Evolutionary conservation across 169 alveolate genomes (phyloP), one percentile per base, ranked within the genome.

Genomic region (Babesia bovis): DNA sequence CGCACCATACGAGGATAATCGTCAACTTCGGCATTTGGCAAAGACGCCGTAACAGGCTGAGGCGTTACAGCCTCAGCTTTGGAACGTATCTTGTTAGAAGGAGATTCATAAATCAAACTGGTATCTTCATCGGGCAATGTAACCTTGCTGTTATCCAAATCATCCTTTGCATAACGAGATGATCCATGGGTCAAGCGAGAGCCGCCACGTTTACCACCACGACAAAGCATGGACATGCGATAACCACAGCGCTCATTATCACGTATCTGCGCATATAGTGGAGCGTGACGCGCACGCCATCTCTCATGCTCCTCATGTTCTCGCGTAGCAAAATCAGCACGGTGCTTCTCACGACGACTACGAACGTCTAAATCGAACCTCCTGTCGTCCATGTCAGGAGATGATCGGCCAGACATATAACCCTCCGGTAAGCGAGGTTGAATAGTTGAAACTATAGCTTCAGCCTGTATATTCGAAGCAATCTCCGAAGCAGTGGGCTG

Each of bases 131-230:
- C 1, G 15, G 25, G 10, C 3, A 19, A 3, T 4, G 17, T 26
- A 2, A 15, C 28, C 25, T 50, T 36, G 9, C 10, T 32, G 32
- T 3, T 30, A 13, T 47, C 59, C 6, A 36, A 25, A 13, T 15
- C 26, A 1, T 45, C 9, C 49, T 12, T 23, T n/a, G 63, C 35
- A 7, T 25, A 5, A 10, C 25, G 10, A 13, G 44, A 23, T 0
- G 61, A 12, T 4, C 61, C 73, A 25, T 49, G 58, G 23, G 73
- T 45, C 73, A 63, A 44, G 12, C 73, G 58, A 40, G 73, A 63
- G 47, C 73, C 73, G 58, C 73, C 73, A 23, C 51, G 28, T 19
- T 60, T 42, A 19, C 73, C 73, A 19, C 73, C 73, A 0, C 73
- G 73, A 32, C 73, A 63, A 21, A 63, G 30, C 40, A 21, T 55